Conservation (phyloP, 306 rosid genomes). For the Dicorynia guianensis region DNA sequence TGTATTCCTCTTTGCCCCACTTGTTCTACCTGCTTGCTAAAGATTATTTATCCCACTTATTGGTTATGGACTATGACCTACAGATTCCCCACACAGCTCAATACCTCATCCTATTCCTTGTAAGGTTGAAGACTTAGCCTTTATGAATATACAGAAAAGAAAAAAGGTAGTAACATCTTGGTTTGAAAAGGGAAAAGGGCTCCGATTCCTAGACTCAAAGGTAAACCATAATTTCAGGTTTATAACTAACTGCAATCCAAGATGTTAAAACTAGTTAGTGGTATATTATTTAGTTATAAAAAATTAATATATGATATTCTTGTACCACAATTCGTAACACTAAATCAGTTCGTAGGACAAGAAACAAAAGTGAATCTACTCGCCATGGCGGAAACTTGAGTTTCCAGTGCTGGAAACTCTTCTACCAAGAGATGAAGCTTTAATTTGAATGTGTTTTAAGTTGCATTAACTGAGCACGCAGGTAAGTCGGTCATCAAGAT, state of each 20-base stretch:
- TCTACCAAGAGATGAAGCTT: conserved; percentile 39
- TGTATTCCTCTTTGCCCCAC: conserved; percentile 53
- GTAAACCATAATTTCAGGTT: no score
- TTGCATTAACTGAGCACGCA: conserved; percentile 44
- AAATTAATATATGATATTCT: no score
- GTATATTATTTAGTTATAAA: no score
- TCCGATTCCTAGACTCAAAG: background rate
- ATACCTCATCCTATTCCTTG: conserved; percentile 22
- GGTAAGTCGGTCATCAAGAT: conserved; percentile 50
- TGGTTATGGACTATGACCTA: conserved; percentile 47
- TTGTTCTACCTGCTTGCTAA: conserved; percentile 39
- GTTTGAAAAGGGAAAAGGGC: conserved; percentile 18
- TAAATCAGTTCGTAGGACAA: no score
- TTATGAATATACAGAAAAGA: background rate
- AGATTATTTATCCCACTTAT: conserved; percentile 39
- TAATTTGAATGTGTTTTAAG: conserved; percentile 34
- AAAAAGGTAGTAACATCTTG: background rate
- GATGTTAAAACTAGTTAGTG: no score
- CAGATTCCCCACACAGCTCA: conserved; percentile 42
- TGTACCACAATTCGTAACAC: no score
- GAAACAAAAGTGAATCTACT: no score
- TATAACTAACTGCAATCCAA: no score
- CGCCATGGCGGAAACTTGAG: no score
- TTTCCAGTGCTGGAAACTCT: conserved; percentile 26
- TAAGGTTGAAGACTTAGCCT: conserved; percentile 8